phyloP scores from a whole-genome alignment of 768 basidiomycete species.

The Lentinus tigrinus region DNA sequence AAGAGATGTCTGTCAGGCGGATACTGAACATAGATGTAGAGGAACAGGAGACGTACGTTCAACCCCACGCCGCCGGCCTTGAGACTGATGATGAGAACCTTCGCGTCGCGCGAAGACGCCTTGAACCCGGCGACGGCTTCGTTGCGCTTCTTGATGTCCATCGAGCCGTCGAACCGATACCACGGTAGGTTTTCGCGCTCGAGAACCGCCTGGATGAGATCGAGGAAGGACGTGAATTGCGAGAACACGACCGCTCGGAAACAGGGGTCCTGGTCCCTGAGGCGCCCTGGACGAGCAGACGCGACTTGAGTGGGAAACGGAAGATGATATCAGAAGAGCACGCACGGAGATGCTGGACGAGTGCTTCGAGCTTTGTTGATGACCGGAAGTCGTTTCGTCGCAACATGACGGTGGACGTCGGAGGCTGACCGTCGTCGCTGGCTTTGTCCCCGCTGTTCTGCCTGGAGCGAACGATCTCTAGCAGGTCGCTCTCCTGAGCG shows the following conservation, averaged over 20 bases:
- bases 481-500: conserved; percentile 52
- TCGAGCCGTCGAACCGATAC: conserved; percentile 88
- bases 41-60: conserved; percentile 50
- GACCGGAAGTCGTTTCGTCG: conserved; percentile 83
- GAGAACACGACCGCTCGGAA: conserved; percentile 89
- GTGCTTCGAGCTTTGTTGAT: conserved; percentile 88
- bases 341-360: conserved; percentile 70
- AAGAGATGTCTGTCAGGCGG: neutral
- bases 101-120: conserved; percentile 62
- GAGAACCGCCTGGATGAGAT: conserved; percentile 72
- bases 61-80: conserved; percentile 93
- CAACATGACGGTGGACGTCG: conserved; percentile 50
- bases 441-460: conserved; percentile 17
- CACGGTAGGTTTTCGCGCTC: conserved; percentile 67
- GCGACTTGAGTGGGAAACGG: neutral
- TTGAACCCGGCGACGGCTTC: conserved; percentile 79
- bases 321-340: conserved; percentile 4
- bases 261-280: conserved; percentile 68
- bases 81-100: conserved; percentile 74
- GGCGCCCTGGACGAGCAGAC: conserved; percentile 42
- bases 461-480: conserved; percentile 59
- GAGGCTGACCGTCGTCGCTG: conserved; percentile 29
- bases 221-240: conserved; percentile 86
- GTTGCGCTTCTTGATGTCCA: conserved; percentile 82
- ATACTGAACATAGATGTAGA: neutral